Evolutionary conservation across 2,329 filamentous ascomycete species (phyloP), one percentile per base, ranked within the genome.

Genomic region (Aspergillus unguis): DNA sequence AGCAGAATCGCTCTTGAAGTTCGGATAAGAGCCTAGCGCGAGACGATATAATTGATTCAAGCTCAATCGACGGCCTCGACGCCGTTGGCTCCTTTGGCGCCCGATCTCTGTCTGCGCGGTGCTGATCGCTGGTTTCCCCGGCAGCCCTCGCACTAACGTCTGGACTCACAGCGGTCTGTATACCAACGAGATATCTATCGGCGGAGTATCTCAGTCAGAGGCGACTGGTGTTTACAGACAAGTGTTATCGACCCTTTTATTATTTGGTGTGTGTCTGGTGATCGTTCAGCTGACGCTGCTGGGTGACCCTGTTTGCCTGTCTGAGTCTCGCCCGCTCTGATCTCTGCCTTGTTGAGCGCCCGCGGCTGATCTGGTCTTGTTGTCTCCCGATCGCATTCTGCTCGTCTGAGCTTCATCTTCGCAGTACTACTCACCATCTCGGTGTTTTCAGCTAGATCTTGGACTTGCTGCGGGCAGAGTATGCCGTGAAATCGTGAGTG

Each of bases 91-190:
- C 44, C 28, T 43, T 49, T 55, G 46, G 53, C 42, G 49, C 33
- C 53, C 28, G 49, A 52, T 52, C 45, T 49, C 27, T 41, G 32
- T 33, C 44, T 50, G 32, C 51, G 44, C 51, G 44, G 27, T 48
- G 49, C 33, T 55, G 53, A 55, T 55, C 49, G 33, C 32, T 53
- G 53, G 53, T 56, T 56, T 56, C 53, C 53, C 53, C 36, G 53
- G 53, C 53, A 56, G 53, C 53, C 53, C 49, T 29, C 46, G 45
- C 51, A 53, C 44, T 48, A 53, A 49, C 27, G 50, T 7, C 38
- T 43, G 38, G 37, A 44, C 50, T 43, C 43, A 41, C 44, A 53
- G 17, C 50, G 41, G 40, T 37, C 44, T 43, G 43, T 45, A 52
- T 45, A 52, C 38, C 46, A 26, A 17, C 17, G 17, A 17, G 17